Evolutionary conservation across 2,329 filamentous ascomycete species (phyloP), one percentile per base, ranked within the genome.

Genomic region (Monascus ruber): DNA sequence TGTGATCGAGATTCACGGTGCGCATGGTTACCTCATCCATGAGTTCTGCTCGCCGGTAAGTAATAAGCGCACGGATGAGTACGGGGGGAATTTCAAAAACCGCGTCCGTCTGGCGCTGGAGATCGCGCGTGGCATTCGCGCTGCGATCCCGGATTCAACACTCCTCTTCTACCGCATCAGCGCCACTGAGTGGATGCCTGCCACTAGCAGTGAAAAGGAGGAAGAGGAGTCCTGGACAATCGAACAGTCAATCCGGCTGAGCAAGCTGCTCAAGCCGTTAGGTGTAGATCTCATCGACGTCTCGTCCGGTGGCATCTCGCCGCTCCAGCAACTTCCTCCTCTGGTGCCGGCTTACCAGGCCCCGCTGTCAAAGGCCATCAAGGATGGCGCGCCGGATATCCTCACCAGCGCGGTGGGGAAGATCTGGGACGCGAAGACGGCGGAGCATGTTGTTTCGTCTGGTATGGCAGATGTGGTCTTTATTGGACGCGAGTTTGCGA

Each of bases 21-120:
- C 83, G 0, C 84, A 89, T 54, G 84, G 85, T 1, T 89, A 88
- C 53, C 71, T 91, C 0, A 62, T 88, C 1, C 75, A 81, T 51
- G 58, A 69, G 5, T 89, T 89, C 65, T 45, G 86, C 4, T 79
- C 76, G 1, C 83, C 83, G 0, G 73, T 74, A 1, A 72, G 72
- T 24, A 91, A 91, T 61, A 64, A 73, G 41, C 73, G 85, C 9
- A 82, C 66, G 1, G 73, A 77, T 48, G 51, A 60, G 34, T 77
- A 70, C 50, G 63, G 69, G 36, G 64, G 73, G 44, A 62, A 57
- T 48, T 60, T 70, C 41, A 63, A 70, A 62, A 88, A 88, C 61
- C 73, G 84, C 26, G 72, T 66, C 0, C 73, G 83, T 0, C 57
- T 91, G 3, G 70, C 76, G 0, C 63, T 83, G 2, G 85, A 91